These are phyloP conservation scores for Pythium plurisporium DNA, from an alignment of 352 stramenopile species.

Conservation along the genomic window DNA sequence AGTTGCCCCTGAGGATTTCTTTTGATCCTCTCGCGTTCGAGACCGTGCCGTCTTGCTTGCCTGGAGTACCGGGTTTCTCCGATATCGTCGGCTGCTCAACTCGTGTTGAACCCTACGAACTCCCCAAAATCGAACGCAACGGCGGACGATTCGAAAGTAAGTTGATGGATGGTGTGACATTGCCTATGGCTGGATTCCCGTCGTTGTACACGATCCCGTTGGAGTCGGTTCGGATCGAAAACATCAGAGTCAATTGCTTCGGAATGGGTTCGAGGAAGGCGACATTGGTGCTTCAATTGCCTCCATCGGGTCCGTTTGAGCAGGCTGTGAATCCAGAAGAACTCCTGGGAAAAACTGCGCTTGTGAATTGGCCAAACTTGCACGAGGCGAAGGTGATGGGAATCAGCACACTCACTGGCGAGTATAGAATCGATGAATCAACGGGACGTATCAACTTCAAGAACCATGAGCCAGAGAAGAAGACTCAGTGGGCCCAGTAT, in stretches of 20 bases:
- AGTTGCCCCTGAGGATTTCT: conserved; percentile 74
- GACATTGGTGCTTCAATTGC: conserved; percentile 66
- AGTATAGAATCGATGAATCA: conserved; percentile 44
- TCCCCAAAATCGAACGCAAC: conserved; percentile 41
- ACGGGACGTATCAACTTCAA: conserved; percentile 32
- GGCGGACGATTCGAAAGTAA: conserved; percentile 67
- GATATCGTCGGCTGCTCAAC: conserved; percentile 68
- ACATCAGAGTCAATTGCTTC: conserved; percentile 93
- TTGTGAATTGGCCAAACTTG: conserved; percentile 98
- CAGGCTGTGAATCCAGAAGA: conserved; percentile 23
- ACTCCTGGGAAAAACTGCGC: conserved; percentile 68
- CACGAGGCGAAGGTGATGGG: conserved; percentile 92
- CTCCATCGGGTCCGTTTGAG: conserved; percentile 24
- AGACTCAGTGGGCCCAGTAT: conserved; percentile 65
- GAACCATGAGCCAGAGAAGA: conserved; percentile 41
- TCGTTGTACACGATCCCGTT: conserved; percentile 64
- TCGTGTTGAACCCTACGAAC: conserved; percentile 44
- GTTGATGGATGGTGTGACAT: conserved; percentile 63
- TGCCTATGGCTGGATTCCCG: conserved; percentile 74
- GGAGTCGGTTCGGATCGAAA: conserved; percentile 49
- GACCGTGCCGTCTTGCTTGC: conserved; percentile 62
- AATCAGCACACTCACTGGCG: conserved; percentile 58
- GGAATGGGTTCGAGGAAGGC: conserved; percentile 83
- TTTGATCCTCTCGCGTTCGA: conserved; percentile 76
- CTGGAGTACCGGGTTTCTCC: conserved; percentile 52